phyloP scores from a whole-genome alignment of 208 protist genomes.

The Sergeia podlipaevii region DNA sequence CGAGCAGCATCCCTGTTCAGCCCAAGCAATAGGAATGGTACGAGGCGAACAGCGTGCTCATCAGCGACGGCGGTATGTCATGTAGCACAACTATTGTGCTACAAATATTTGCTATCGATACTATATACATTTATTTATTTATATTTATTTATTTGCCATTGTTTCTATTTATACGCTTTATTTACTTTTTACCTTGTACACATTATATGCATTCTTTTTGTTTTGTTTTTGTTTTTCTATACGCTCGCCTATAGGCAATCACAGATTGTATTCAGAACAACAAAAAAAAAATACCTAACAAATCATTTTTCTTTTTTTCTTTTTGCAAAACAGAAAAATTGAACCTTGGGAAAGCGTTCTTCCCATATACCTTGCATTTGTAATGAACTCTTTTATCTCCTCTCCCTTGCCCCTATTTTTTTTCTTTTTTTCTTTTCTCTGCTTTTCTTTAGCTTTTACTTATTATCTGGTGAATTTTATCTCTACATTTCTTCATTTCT shows the following conservation, averaged over 20 bases:
- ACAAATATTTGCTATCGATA: no score
- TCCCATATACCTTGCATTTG: background rate
- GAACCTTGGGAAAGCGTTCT: no score
- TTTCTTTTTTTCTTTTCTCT: background rate
- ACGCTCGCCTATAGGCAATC: no score
- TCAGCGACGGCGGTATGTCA: no score
- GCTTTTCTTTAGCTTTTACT: background rate
- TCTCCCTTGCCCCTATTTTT: slow-evolving; percentile 7
- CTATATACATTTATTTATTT: slow-evolving; percentile 14
- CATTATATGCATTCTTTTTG: slow-evolving; percentile 4
- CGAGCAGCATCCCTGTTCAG: slow-evolving; percentile 2
- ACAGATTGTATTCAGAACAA: no score
- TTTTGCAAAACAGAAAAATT: no score
- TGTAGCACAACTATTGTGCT: no score
- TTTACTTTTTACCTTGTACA: slow-evolving; percentile 15
- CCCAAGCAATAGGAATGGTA: slow-evolving; percentile 2
- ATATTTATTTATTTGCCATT: slow-evolving; percentile 14
- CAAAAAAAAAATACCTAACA: no score
- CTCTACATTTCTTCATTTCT: background rate
- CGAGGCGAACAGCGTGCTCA: no score
- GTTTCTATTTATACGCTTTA: slow-evolving; percentile 5
- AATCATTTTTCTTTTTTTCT: slow-evolving; percentile 3
- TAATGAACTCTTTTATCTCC: slow-evolving; percentile 9
- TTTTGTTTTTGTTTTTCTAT: background rate
- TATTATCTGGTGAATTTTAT: background rate